Evolutionary conservation across 2,329 filamentous ascomycete species (phyloP).

Genomic region (Phoma sp.): DNA sequence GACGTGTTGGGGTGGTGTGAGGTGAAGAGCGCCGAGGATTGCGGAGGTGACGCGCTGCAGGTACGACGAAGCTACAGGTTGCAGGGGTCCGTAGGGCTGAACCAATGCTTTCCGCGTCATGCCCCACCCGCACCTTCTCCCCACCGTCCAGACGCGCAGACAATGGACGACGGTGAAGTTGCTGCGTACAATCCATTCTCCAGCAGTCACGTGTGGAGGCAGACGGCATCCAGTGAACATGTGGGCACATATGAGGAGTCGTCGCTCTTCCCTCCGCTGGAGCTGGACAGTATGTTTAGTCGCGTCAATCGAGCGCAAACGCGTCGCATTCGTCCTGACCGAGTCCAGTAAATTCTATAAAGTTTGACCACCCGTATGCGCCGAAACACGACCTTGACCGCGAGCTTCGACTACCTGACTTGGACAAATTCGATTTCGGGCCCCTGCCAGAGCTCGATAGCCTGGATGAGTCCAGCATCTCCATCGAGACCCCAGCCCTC

Average conservation of each 20-base stretch:
- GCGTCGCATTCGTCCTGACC: conserved; percentile 34
- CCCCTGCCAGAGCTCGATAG: conserved; percentile 45
- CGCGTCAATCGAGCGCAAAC: conserved; percentile 33
- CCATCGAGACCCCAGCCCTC: conserved; percentile 32
- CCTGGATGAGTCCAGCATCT: conserved; percentile 41
- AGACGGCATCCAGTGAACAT: conserved; percentile 57
- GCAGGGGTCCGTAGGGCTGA: conserved; percentile 41
- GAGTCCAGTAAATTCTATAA: conserved; percentile 43
- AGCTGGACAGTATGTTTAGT: conserved; percentile 46
- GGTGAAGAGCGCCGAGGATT: not conserved
- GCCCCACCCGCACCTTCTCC: conserved; percentile 30
- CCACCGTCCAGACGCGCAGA: conserved; percentile 3
- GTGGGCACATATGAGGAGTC: conserved; percentile 31
- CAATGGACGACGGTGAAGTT: conserved; percentile 44
- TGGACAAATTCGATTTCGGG: conserved; percentile 52
- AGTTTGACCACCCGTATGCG: conserved; percentile 51
- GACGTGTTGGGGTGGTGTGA: not conserved
- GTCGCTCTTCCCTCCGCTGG: conserved; percentile 42
- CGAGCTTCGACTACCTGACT: conserved; percentile 47
- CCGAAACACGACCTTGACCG: conserved; percentile 43
- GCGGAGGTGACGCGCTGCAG: conserved; percentile 18
- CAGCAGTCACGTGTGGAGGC: conserved; percentile 67
- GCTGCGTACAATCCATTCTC: conserved; percentile 66
- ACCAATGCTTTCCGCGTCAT: conserved; percentile 37
- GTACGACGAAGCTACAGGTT: conserved; percentile 13